Base-by-base conservation (phyloP, 495 filamentous ascomycete genomes). In the Baudoinia panamericana region DNA sequence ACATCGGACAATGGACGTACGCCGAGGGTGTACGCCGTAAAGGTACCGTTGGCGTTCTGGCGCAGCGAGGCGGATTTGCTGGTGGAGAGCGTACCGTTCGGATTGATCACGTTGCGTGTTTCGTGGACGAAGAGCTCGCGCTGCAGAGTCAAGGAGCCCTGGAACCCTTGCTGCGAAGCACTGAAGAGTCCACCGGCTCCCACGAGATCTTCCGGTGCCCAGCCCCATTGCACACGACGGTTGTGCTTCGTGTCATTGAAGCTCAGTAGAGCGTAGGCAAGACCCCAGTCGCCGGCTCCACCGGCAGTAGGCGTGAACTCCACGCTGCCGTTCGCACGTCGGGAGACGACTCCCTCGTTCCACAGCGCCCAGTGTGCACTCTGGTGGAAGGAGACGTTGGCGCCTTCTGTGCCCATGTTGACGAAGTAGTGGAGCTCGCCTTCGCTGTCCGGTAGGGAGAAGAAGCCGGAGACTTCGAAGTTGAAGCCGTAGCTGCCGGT, bases 391-490 rank as follows among this genome's bases (percentile, higher is more conserved):
- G 51, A 49, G 4, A 59, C 50, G 25, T 59, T 61, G 7, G 61
- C 61, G 16, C 71, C 70, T 40, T 76, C 46, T 2, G 47, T 39
- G 9, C 41, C 41, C 64, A 71, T 66, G 7, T 68, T 60, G 17
- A 65, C 50, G 27, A 70, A 70, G 34, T 66, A 64, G 30, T 68
- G 63, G 3, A 51, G 34, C 6, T 58, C 56, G 3, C 60, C 62
- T n/a, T 56, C 48, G 6, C 57, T 51, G 22, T 61, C 58, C 5
- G 46, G 35, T 13, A 75, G 52, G 0, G 64, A 63, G 34, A 67
- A 63, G 37, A 71, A 61, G 21, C 68, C 70, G 5, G 58, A 58
- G n/a, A 73, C 68, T 51, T 76, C 71, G 56, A 72, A 75, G 52
- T 75, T 76, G 35, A 65, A 67, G 0, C 65, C 69, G 27, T 68